These are phyloP conservation scores for Puccinia triticina DNA, from an alignment of 1,284 basidiomycete species.

Conservation along the genomic window DNA sequence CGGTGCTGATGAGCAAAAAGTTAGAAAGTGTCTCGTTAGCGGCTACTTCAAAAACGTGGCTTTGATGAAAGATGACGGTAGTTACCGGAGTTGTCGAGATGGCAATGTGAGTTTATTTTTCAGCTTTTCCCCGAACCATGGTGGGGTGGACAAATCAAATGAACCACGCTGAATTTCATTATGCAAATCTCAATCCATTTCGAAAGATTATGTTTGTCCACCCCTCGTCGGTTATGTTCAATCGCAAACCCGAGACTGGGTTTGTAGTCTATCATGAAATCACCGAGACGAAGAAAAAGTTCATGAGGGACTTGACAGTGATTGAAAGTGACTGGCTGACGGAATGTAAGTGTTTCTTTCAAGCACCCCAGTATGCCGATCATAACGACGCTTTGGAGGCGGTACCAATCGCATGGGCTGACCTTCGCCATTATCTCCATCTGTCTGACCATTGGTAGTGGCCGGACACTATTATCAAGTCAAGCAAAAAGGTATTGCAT, in stretches of 20 bases:
- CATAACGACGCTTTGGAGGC: not conserved
- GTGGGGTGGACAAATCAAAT: not conserved
- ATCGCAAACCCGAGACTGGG: constrained; percentile 79
- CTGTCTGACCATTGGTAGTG: not conserved
- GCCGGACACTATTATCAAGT: constrained; percentile 35
- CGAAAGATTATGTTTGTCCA: constrained; percentile 79
- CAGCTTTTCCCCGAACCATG: not conserved
- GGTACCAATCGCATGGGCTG: not conserved
- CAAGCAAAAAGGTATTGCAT: not conserved
- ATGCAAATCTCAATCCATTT: not conserved
- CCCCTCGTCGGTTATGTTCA: constrained; percentile 91
- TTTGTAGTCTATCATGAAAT: constrained; percentile 97
- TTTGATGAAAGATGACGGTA: constrained; percentile 82
- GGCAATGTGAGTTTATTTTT: constrained; percentile 68
- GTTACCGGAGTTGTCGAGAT: constrained; percentile 79
- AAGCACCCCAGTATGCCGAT: not conserved
- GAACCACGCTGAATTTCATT: not conserved
- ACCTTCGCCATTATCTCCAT: not conserved
- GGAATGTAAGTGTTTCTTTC: constrained; percentile 55
- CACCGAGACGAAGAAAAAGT: constrained; percentile 86
- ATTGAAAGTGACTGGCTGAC: constrained; percentile 65
- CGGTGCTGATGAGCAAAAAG: constrained; percentile 76
- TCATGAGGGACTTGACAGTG: constrained; percentile 66
- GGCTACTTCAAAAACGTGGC: constrained; percentile 95
- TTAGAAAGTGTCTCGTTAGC: constrained; percentile 81